Conservation (phyloP, 1,284 basidiomycete species). For the Marasmius sp. region DNA sequence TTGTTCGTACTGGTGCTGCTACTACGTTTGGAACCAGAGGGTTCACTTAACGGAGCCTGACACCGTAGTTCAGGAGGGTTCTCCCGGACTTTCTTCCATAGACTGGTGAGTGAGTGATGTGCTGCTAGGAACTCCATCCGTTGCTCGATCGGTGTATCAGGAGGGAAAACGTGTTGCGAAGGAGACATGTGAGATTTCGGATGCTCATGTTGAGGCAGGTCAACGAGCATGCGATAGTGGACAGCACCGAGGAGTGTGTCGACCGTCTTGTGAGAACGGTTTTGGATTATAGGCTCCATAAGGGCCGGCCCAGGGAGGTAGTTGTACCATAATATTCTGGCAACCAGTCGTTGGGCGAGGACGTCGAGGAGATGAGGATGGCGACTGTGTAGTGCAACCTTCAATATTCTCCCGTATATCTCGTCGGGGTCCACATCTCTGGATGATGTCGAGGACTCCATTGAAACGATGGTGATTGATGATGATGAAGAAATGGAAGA, state of each 20-base stretch:
- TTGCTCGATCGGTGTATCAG: constrained; percentile 27
- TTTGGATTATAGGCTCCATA: constrained; percentile 27
- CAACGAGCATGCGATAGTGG: constrained; percentile 40
- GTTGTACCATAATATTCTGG: constrained; percentile 39
- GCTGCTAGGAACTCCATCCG: constrained; percentile 36
- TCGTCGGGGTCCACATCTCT: constrained; percentile 12
- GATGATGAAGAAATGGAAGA: constrained; percentile 14
- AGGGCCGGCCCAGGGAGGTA: constrained; percentile 31
- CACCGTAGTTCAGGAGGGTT: constrained; percentile 29
- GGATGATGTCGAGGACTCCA: constrained; percentile 1
- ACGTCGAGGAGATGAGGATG: constrained; percentile 32
- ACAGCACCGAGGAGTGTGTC: constrained; percentile 31
- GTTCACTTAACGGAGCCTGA: constrained; percentile 6
- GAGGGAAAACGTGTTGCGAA: constrained; percentile 26
- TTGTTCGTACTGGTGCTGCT: not conserved
- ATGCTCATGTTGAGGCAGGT: constrained; percentile 15
- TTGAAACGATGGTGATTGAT: not conserved
- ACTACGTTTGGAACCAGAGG: not conserved
- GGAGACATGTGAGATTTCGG: not conserved
- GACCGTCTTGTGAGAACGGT: constrained; percentile 8
- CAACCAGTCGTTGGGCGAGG: constrained; percentile 33
- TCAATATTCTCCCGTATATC: constrained; percentile 32
- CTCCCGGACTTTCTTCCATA: constrained; percentile 35
- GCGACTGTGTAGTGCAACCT: constrained; percentile 31
- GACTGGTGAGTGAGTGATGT: constrained; percentile 32